A percentile compares a stretch with the other conserved stretches of the same genome.
phyloP scores from a whole-genome alignment of 805 yeast species.

The Tetrapisispora nanseiensis region DNA sequence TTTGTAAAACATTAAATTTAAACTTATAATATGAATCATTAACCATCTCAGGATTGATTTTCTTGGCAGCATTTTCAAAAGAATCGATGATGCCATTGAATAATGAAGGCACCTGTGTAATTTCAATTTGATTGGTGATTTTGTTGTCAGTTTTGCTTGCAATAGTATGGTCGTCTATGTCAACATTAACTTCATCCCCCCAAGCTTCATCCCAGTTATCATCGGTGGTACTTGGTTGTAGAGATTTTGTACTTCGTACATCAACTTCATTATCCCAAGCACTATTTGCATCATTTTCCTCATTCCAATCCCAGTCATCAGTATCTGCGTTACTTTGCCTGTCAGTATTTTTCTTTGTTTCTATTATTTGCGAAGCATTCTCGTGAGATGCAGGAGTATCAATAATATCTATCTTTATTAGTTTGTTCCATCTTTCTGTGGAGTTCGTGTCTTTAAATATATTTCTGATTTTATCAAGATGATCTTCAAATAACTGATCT shows the following conservation, averaged over 20 bases:
- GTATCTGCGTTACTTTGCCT: slow-evolving; percentile 2
- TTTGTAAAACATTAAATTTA: slow-evolving; percentile 23
- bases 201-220: slow-evolving; percentile 21
- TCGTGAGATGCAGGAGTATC: too few relatives aligned
- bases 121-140: neutral
- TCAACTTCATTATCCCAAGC: slow-evolving; percentile 6
- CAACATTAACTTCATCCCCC: slow-evolving; percentile 11
- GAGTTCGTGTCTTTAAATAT: neutral
- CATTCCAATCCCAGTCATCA: slow-evolving; percentile 21
- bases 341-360: neutral
- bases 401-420: neutral
- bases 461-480: slow-evolving; percentile 10
- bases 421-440: neutral
- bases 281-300: slow-evolving; percentile 7
- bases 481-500: slow-evolving; percentile 18
- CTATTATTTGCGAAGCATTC: neutral
- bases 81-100: slow-evolving; percentile 7
- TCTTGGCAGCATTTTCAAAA: slow-evolving; percentile 11
- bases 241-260: slow-evolving; percentile 14
- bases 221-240: slow-evolving; percentile 4
- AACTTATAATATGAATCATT: slow-evolving; percentile 14
- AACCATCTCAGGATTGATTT: slow-evolving; percentile 8
- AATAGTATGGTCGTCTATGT: slow-evolving; percentile 11
- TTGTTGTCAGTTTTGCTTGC: neutral
- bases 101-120: slow-evolving; percentile 15